Conservation (phyloP, 2,329 filamentous ascomycete genomes). For the Mariannaea sp. region DNA sequence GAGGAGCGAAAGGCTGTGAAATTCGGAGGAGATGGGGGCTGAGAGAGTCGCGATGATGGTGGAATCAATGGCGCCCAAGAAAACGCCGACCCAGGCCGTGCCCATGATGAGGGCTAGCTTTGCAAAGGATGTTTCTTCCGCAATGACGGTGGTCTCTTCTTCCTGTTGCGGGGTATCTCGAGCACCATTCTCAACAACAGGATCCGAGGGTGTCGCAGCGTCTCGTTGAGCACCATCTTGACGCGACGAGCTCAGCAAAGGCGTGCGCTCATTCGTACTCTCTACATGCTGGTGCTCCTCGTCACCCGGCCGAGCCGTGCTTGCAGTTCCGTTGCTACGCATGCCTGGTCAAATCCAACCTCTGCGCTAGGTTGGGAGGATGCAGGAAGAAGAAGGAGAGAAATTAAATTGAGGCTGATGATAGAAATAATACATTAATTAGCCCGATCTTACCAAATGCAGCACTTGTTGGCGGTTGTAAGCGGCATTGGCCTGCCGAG, state of each 20-base stretch:
- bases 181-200: conserved; percentile 14
- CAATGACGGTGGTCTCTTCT: conserved; percentile 54
- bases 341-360: conserved; percentile 17
- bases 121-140: conserved; percentile 52
- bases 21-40: conserved; percentile 81
- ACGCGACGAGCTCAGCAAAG: conserved; percentile 32
- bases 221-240: conserved; percentile 17
- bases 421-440: not conserved
- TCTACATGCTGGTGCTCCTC: conserved; percentile 20
- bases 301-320: conserved; percentile 17
- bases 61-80: conserved; percentile 70
- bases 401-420: not conserved
- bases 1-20: conserved; percentile 78
- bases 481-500: not conserved
- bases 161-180: conserved; percentile 42
- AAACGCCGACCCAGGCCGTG: conserved; percentile 63
- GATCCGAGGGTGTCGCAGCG: conserved; percentile 9
- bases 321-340: conserved; percentile 24
- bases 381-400: not conserved
- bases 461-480: not conserved
- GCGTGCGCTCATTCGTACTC: conserved; percentile 35
- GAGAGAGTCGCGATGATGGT: conserved; percentile 87
- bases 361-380: not conserved
- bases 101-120: conserved; percentile 60
- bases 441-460: not conserved